These are phyloP conservation scores for Pleurotus pulmonarius DNA, from an alignment of 768 basidiomycete species.

Conservation along the genomic window DNA sequence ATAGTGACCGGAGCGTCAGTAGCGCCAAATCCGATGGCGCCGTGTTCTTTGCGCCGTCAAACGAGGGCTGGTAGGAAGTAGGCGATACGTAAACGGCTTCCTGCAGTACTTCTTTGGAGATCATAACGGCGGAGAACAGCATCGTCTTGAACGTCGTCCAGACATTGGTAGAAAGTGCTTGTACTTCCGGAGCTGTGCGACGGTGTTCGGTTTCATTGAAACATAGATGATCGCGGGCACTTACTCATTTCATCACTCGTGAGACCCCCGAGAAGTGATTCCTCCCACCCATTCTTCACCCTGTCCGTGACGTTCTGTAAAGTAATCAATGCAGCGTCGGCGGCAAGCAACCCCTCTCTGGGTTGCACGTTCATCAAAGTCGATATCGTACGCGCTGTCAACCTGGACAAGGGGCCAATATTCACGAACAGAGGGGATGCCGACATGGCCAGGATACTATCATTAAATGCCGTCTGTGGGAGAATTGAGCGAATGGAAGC, in stretches of 20 bases:
- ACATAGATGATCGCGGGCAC: conserved; percentile 3
- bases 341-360: conserved; percentile 25
- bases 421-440: conserved; percentile 32
- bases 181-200: conserved; percentile 37
- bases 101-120: conserved; percentile 59
- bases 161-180: conserved; percentile 40
- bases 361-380: conserved; percentile 30
- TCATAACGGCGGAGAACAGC: conserved; percentile 70
- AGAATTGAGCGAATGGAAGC: no score
- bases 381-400: conserved; percentile 30
- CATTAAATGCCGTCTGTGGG: conserved; percentile 25
- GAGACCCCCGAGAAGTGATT: conserved; percentile 32
- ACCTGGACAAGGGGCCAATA: conserved; percentile 36
- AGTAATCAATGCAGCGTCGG: conserved; percentile 25
- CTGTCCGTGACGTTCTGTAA: conserved; percentile 33
- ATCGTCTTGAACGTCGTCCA: conserved; percentile 74
- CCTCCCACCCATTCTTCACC: conserved; percentile 47
- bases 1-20: conserved; percentile 52
- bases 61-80: conserved; percentile 12
- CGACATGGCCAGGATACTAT: conserved; percentile 27
- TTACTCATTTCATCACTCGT: conserved; percentile 27
- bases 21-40: conserved; percentile 47
- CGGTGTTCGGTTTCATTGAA: background rate
- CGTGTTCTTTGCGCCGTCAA: conserved; percentile 14
- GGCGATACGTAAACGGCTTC: conserved; percentile 51